phyloP scores from a whole-genome alignment of 2,329 filamentous ascomycete species.

The Fusarium sp. region DNA sequence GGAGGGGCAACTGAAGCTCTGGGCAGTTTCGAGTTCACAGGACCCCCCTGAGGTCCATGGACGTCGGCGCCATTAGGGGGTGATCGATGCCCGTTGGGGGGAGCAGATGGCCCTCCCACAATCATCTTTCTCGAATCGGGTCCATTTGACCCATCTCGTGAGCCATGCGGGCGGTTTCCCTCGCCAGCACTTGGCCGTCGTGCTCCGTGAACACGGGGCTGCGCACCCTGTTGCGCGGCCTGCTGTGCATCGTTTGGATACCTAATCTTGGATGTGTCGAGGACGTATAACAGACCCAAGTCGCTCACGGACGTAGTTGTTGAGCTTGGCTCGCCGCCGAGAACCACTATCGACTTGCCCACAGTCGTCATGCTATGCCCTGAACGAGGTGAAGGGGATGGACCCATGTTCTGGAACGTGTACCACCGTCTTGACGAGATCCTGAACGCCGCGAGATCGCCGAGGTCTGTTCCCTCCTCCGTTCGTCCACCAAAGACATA shows the following conservation, averaged over 20 bases:
- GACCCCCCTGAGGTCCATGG: constrained; percentile 49
- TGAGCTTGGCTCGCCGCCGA: constrained; percentile 94
- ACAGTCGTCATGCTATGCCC: constrained; percentile 98
- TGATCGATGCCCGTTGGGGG: constrained; percentile 57
- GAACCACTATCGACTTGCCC: constrained; percentile 90
- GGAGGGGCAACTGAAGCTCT: constrained; percentile 50
- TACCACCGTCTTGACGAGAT: constrained; percentile 92
- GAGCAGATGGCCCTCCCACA: constrained; percentile 43
- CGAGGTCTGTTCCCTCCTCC: constrained; percentile 91
- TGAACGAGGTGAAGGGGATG: constrained; percentile 90
- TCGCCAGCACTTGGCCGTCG: constrained; percentile 59
- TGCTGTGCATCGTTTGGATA: constrained; percentile 82
- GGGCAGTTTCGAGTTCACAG: constrained; percentile 53
- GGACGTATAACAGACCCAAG: constrained; percentile 87
- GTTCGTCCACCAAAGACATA: constrained; percentile 98
- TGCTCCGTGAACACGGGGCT: constrained; percentile 54
- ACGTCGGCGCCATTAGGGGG: constrained; percentile 55
- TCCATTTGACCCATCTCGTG: constrained; percentile 65
- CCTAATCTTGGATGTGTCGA: constrained; percentile 95
- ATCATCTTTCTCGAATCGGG: constrained; percentile 63
- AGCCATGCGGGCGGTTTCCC: constrained; percentile 53
- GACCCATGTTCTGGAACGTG: constrained; percentile 99
- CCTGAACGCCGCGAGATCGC: constrained; percentile 86
- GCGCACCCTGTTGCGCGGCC: constrained; percentile 44
- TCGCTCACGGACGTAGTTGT: constrained; percentile 84